Base-by-base conservation (phyloP, 106 monocot species). In the Xerophyta viscosa region DNA sequence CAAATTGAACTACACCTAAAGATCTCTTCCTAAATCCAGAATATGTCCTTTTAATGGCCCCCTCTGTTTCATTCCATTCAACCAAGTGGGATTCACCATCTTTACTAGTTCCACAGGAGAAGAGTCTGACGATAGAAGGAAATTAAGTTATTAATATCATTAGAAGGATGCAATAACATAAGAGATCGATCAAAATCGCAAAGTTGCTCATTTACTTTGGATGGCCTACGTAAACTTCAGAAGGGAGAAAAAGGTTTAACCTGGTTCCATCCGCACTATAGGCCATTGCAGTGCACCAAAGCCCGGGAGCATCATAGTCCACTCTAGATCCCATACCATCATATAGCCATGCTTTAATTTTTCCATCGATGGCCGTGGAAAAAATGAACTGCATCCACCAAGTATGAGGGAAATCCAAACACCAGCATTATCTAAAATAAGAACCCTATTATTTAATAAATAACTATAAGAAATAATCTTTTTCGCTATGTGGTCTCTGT, bases 301-400 rank as follows among this genome's bases (percentile, higher is more conserved):
- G 71, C 41, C 92, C 87, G 55, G 92, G 92, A 51, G 92, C 92
- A 72, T 87, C 87, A 75, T 93, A 93, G 46, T 93, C 92, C 41
- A 93, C 83, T 71, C 87, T 80, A 22, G 92, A 83, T 37, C 87
- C 87, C 41, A 69, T 18, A 57, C 71, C 73, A 60, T 93, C 92
- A 83, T 93, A 93, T 13, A 93, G 72, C 92, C 92, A 93, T 24
- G 92, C 87, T 60, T 93, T 93, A 20, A 93, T 93, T 71, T 93
- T 93, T 13, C 92, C 92, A 75, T 93, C 83, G 18, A 89, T 59
- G 24, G 88, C 83, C 24, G 88, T 89, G 14, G 88, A 89, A 63
- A 89, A 89, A 50, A 93, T 87, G 58, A 93, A 93, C 92, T 93
- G 79, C 70, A 81, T 24, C 52, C 7, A 62, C 15, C 5, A 27